These are phyloP conservation scores for Avena insularis DNA, from an alignment of 176 grass and related monocot species.

Conservation along the genomic window DNA sequence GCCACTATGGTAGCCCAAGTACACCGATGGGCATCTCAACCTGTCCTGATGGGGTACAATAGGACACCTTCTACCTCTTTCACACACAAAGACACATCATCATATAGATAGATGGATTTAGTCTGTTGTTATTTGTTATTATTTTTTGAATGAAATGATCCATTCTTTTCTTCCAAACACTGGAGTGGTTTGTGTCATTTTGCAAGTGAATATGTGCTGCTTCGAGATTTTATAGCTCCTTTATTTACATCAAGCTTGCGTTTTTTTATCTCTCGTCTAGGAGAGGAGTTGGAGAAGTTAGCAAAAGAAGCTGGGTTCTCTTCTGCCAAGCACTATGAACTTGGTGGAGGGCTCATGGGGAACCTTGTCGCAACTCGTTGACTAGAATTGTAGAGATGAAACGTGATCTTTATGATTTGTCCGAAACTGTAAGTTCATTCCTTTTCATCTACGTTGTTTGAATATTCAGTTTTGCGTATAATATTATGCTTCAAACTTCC, in stretches of 20 bases:
- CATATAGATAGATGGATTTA: background rate
- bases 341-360: constrained; percentile 86
- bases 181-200: constrained; percentile 22
- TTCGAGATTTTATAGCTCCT: background rate
- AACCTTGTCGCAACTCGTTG: constrained; percentile 69
- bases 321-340: constrained; percentile 71
- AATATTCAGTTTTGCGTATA: background rate
- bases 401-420: background rate
- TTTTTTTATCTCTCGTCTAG: constrained; percentile 39
- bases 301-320: constrained; percentile 81
- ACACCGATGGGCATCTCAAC: background rate
- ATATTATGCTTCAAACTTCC: background rate
- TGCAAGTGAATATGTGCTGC: background rate
- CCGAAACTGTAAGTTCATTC: background rate
- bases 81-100: background rate
- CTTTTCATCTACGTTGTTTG: background rate
- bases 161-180: background rate
- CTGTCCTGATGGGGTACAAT: constrained; percentile 17
- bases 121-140: too few species aligned
- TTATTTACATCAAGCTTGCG: constrained; percentile 6
- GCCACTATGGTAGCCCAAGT: background rate
- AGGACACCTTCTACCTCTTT: background rate
- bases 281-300: constrained; percentile 79
- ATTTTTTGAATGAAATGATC: background rate
- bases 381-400: constrained; percentile 12